Base-by-base conservation (phyloP, 768 basidiomycete genomes). In the Sporobolomyces pararoseus region DNA sequence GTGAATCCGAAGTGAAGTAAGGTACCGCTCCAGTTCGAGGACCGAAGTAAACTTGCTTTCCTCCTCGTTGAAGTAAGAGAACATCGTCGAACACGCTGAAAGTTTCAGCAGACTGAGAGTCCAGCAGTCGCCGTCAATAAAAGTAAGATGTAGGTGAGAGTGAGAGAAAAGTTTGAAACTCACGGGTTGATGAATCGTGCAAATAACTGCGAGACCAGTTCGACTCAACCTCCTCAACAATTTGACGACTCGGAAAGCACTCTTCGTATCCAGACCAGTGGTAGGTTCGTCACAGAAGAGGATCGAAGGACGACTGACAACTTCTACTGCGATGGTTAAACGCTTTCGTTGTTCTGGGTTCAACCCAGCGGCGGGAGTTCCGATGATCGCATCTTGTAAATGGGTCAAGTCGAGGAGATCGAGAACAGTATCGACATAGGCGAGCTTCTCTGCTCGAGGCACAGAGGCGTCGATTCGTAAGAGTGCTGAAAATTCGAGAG, bases 41-140 rank as follows among this genome's bases (percentile, higher is more conserved):
- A 3, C 73, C 73, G 19, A 68, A 71, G 66, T 71, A 74, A n/a
- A 93, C 89, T 0, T 91, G 92, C 78, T 90, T 87, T 10, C 92
- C 92, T 2, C 92, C 92, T 21, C 83, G 82, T 75, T 91, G 86
- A 34, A 83, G 77, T 63, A 83, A 79, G 14, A 84, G 79, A 19
- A 84, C 77, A 12, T 80, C 79, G 73, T 83, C 92, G 74, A 96
- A 94, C 75, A 79, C 76, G 27, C 78, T 66, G 75, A 80, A 82
- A 61, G 80, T 81, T 53, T 80, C 80, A 77, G 91, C 89, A 59
- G 87, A 70, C 68, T 66, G 34, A 2, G 29, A 51, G 39, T 9
- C 1, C 10, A 19, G 59, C 14, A n/a, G 1, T 25, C 10, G 12
- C n/a, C n/a, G n/a, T n/a, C n/a, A n/a, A n/a, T n/a, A 23, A 21